A percentile compares a stretch with the other conserved stretches of the same genome.
phyloP scores from a whole-genome alignment of 176 grass and related monocot species.

The Elaeis guineensis region DNA sequence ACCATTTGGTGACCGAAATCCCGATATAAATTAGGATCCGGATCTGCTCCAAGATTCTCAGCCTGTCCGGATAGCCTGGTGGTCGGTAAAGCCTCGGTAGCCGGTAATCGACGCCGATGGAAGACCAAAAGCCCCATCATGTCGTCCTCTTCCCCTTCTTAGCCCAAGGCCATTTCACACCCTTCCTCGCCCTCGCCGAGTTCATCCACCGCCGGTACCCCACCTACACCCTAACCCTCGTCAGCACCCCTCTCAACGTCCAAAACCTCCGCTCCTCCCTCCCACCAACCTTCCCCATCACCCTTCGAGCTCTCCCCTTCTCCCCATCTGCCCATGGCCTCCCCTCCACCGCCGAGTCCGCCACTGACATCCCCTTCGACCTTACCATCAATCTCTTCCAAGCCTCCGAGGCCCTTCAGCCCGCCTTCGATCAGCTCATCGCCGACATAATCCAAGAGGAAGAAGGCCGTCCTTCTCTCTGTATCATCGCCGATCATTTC shows the following conservation, averaged over 20 bases:
- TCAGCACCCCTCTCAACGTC: conserved; percentile 4
- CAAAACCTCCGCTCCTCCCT: too few relatives aligned
- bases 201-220: conserved; percentile 8
- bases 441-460: too few relatives aligned
- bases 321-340: conserved; percentile 2
- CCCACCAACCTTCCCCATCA: conserved; percentile 3
- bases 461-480: too few relatives aligned
- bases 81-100: too few relatives aligned
- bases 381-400: conserved; percentile 6
- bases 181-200: conserved; percentile 41
- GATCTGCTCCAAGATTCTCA: too few relatives aligned
- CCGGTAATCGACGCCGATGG: too few relatives aligned
- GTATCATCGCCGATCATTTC: too few relatives aligned
- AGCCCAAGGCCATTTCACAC: conserved; percentile 44
- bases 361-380: conserved; percentile 5
- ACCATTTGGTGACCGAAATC: too few relatives aligned
- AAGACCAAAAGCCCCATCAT: not conserved
- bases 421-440: too few relatives aligned
- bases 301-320: not conserved
- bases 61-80: too few relatives aligned
- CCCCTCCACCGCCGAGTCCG: conserved; percentile 6
- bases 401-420: too few relatives aligned
- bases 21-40: too few relatives aligned
- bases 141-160: conserved; percentile 41
- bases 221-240: not conserved